Evolutionary conservation across 1,284 basidiomycete species (phyloP).

Genomic region (Phellinidium pouzarii): DNA sequence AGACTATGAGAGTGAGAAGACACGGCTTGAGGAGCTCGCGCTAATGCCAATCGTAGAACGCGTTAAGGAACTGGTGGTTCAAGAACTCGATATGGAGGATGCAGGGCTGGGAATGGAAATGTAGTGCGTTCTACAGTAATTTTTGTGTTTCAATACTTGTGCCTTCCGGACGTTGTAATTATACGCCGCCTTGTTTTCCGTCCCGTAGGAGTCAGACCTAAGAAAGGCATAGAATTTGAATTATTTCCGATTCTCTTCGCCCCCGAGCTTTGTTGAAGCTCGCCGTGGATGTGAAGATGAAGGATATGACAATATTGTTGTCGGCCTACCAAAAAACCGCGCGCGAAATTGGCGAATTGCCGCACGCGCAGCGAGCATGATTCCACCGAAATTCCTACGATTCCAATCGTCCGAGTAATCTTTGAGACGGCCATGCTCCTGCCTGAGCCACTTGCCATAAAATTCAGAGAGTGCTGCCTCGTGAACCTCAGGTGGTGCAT

Average conservation of each 20-base stretch:
- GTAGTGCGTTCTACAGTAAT: background rate
- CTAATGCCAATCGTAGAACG: slow-evolving; percentile 54
- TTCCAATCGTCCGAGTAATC: slow-evolving; percentile 60
- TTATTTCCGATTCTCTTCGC: slow-evolving; percentile 1
- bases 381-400: slow-evolving; percentile 46
- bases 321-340: slow-evolving; percentile 15
- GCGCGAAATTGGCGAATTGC: slow-evolving; percentile 37
- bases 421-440: slow-evolving; percentile 51
- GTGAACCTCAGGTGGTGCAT: slow-evolving; percentile 43
- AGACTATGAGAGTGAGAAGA: slow-evolving; percentile 57
- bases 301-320: background rate
- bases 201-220: background rate
- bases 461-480: slow-evolving; percentile 65
- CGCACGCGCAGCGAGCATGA: slow-evolving; percentile 47
- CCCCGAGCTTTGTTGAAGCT: background rate
- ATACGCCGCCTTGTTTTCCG: background rate
- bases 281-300: background rate
- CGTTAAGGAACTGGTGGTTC: slow-evolving; percentile 49
- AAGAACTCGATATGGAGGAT: slow-evolving; percentile 16
- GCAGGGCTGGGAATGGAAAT: background rate
- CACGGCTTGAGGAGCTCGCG: slow-evolving; percentile 45
- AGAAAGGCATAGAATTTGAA: slow-evolving; percentile 3
- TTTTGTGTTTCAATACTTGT: background rate
- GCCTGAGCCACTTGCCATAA: slow-evolving; percentile 62
- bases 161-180: background rate